Conservation (phyloP, 768 basidiomycete genomes). For the Hemileccinum rubropunctum region DNA sequence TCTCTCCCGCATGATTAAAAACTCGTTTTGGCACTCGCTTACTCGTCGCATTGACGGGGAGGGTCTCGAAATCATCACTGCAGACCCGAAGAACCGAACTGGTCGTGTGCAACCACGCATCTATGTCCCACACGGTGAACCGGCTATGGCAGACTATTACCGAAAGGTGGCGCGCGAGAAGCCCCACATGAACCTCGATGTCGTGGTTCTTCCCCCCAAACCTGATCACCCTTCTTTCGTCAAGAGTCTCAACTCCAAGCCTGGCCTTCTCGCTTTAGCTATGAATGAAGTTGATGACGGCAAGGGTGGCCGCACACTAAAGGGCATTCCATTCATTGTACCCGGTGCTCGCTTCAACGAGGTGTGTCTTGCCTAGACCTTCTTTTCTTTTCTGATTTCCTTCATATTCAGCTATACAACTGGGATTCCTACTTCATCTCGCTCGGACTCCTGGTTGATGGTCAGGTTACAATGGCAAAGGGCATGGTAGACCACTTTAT, state of each 20-base stretch:
- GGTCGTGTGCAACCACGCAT: slow-evolving; percentile 88
- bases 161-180: slow-evolving; percentile 85
- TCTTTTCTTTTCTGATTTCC: slow-evolving; percentile 6
- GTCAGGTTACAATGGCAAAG: slow-evolving; percentile 90
- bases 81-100: slow-evolving; percentile 96
- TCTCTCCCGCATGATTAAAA: slow-evolving; percentile 93
- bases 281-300: slow-evolving; percentile 90
- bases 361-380: slow-evolving; percentile 42
- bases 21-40: slow-evolving; percentile 97
- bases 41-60: slow-evolving; percentile 97
- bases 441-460: slow-evolving; percentile 92
- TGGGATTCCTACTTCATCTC: slow-evolving; percentile 97
- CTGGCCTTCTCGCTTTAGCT: slow-evolving; percentile 90
- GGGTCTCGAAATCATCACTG: slow-evolving; percentile 94
- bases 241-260: slow-evolving; percentile 90
- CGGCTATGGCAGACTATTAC: slow-evolving; percentile 95
- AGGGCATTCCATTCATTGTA: slow-evolving; percentile 96
- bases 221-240: slow-evolving; percentile 88
- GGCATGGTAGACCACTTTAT: slow-evolving; percentile 99
- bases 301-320: slow-evolving; percentile 74
- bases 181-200: slow-evolving; percentile 91
- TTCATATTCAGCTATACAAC: slow-evolving; percentile 68
- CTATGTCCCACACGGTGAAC: slow-evolving; percentile 92
- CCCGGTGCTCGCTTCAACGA: slow-evolving; percentile 95
- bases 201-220: slow-evolving; percentile 82